Evolutionary conservation across 129 eudicot genomes (phyloP), one percentile per base, ranked within the genome.

Genomic region (Heracleum sosnowskyi): DNA sequence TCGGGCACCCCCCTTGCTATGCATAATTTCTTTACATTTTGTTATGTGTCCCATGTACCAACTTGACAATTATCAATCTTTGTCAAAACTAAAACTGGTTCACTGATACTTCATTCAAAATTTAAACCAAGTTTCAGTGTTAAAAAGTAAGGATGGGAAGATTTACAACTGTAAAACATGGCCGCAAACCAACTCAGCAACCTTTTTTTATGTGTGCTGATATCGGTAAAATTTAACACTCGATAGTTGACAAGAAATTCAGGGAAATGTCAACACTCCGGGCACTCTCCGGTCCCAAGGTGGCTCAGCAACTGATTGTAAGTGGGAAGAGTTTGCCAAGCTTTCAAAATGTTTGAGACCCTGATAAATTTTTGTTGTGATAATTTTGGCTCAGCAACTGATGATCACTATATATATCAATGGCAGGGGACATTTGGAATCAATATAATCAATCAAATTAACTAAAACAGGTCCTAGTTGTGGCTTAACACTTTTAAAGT

Each of bases 381-480:
- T 18, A 18, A 7, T 18, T n/a, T 37, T 68, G 73, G 73, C n/a
- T 1, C 31, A 3, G 4, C 64, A 55, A 16, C n/a, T 74, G 35
- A 74, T 4, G 1, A 47, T 16, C 55, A 17, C 29, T 22, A 31
- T 34, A 31, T 34, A 76, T 68, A 20, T 16, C 44, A 60, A 63
- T 62, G 29, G 4, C 15, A 22, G 80, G 73, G 40, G 57, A 76
- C 80, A 77, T 36, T 15, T 37, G 72, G 80, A 77, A 60, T 77
- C 80, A 39, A 77, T 20, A 36, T 39, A 49, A 78, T 7, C 29
- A 22, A 11, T 29, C 75, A 8, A 2, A 7, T 33, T 77, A 5
- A 24, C 41, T 0, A 64, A 40, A 64, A 35, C 46, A 20, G 40
- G 71, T 34, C 42, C 78, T 31, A 29, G 69, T 12, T 69, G 22